Conservation (phyloP, 768 basidiomycete species). For the Porphyrellus cyaneotinctus region DNA sequence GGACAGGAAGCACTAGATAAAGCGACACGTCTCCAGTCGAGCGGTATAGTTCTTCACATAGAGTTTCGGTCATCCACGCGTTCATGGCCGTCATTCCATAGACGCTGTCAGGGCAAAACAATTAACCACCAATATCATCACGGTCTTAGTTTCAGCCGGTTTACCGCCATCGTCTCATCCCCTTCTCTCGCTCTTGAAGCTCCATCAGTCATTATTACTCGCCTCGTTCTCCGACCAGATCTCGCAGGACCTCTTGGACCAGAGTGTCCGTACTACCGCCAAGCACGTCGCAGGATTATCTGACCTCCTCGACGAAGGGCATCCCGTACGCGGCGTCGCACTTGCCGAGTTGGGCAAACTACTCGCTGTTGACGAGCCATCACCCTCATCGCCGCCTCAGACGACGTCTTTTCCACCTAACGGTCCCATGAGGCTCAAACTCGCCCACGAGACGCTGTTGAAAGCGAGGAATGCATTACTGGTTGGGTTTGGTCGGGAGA, state of each 20-base stretch:
- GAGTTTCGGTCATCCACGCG: not conserved
- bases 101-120: slow-evolving; percentile 56
- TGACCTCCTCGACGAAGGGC: slow-evolving; percentile 54
- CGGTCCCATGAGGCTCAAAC: slow-evolving; percentile 56
- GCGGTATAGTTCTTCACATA: slow-evolving; percentile 37
- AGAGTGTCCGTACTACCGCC: slow-evolving; percentile 54
- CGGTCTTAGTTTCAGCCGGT: slow-evolving; percentile 55
- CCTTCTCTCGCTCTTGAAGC: slow-evolving; percentile 67
- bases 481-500: slow-evolving; percentile 67
- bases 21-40: slow-evolving; percentile 57
- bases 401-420: slow-evolving; percentile 56
- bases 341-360: slow-evolving; percentile 80
- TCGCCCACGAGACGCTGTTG: slow-evolving; percentile 62
- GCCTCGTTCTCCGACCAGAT: slow-evolving; percentile 38
- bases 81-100: slow-evolving; percentile 22
- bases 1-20: slow-evolving; percentile 76
- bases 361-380: slow-evolving; percentile 71
- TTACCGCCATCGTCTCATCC: slow-evolving; percentile 71
- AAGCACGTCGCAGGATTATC: slow-evolving; percentile 51
- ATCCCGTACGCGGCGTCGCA: slow-evolving; percentile 74
- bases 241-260: slow-evolving; percentile 56
- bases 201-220: slow-evolving; percentile 67
- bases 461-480: slow-evolving; percentile 57
- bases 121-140: slow-evolving; percentile 61
- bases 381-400: slow-evolving; percentile 29